Evolutionary conservation across 306 rosid genomes (phyloP).

Genomic region (Echinosophora koreensis): DNA sequence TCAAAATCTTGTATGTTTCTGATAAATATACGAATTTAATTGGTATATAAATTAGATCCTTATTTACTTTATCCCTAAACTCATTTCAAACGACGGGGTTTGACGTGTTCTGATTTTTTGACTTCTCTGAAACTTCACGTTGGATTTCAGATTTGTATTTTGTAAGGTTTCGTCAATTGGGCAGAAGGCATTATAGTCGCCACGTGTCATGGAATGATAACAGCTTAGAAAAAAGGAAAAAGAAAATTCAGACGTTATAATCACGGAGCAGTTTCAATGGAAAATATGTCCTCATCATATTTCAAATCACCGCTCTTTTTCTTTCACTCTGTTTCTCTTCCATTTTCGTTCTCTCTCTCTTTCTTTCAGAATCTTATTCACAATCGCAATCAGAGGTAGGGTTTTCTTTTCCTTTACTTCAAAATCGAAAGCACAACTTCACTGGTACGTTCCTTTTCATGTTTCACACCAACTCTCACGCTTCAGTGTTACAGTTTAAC

Average conservation of each 20-base stretch:
- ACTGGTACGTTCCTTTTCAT: conserved; percentile 58
- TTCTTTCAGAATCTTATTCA: conserved; percentile 49
- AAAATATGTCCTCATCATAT: not conserved
- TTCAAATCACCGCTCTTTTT: conserved; percentile 54
- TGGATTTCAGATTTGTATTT: conserved; percentile 51
- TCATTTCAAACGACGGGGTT: conserved; percentile 49
- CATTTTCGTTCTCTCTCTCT: conserved; percentile 42
- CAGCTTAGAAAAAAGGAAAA: conserved; percentile 1
- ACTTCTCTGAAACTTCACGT: conserved; percentile 55
- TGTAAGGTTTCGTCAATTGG: conserved; percentile 52
- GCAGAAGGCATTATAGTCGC: conserved; percentile 40
- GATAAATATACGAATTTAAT: too few species aligned
- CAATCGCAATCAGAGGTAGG: conserved; percentile 43
- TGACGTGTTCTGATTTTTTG: conserved; percentile 7
- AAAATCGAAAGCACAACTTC: conserved; percentile 49
- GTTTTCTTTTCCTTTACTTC: conserved; percentile 75
- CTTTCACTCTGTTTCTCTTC: conserved; percentile 34
- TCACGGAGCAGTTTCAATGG: conserved; percentile 52
- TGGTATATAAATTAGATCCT: too few species aligned
- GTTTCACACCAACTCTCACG: not conserved
- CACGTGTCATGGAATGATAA: conserved; percentile 52
- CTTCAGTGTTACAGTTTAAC: conserved; percentile 37
- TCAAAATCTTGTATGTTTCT: too few species aligned
- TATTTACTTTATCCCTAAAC: too few species aligned
- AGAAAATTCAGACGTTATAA: conserved; percentile 49